Evolutionary conservation across 75 land plant genomes (phyloP), one percentile per base, ranked within the genome.

Genomic region (Adiantum capillusveneris): DNA sequence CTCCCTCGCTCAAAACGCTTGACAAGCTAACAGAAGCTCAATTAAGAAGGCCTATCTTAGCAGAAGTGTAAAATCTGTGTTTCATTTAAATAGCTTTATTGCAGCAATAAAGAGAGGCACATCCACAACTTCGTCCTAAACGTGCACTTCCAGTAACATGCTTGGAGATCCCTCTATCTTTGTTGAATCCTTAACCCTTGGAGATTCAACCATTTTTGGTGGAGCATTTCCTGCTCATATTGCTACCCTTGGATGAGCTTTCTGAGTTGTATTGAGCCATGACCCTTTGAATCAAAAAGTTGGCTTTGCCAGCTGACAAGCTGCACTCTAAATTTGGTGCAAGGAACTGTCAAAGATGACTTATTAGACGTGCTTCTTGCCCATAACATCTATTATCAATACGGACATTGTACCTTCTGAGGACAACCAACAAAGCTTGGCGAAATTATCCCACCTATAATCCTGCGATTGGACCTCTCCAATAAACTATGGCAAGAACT

Each of bases 301-400:
- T 57, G 96, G 87, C 57, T 77, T 66, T 5, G 96, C 96, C 52
- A 90, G 78, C 41, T 86, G 90, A 58, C 80, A 90, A 6, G 85
- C n/a, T n/a, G n/a, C 96, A 77, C 84, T 91, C 85, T 79, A 83
- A 37, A 75, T 67, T 60, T 81, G 92, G 24, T 78, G 64, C 21
- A 59, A 73, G 25, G 91, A 80, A 65, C 96, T 90, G 78, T 69
- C 53, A 6, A n/a, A 18, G 37, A 34, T 9, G 9, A 34, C 9
- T 34, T 5, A 34, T 34, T 5, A 34, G 3, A 9, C n/a, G n/a
- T n/a, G n/a, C n/a, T n/a, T 9, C 9, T 34, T 34, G 3, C 3
- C 7, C 37, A 34, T 9, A 34, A 34, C 37, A 34, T 34, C 37
- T 3, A 34, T 5, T 5, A 34, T 9, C 3, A 34, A 34, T 9